phyloP scores from a whole-genome alignment of 2,329 filamentous ascomycete species.

The Claviceps humidiphila region DNA sequence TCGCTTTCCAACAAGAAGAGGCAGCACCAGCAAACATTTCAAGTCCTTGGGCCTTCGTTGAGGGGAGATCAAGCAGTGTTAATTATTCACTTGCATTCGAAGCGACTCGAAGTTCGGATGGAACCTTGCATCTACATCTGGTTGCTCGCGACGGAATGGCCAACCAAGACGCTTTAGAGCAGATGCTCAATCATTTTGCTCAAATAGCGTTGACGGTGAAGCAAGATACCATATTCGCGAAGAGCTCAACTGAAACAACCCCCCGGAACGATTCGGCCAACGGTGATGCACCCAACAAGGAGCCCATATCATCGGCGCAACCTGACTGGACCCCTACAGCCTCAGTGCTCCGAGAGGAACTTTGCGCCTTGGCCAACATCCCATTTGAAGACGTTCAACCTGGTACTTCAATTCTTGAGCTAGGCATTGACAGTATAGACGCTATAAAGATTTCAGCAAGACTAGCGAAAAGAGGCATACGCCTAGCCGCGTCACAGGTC shows the following conservation, averaged over 20 bases:
- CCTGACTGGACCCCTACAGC: conserved; percentile 24
- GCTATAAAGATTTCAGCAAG: conserved; percentile 70
- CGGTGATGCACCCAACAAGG: too few relatives aligned
- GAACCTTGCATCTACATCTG: conserved; percentile 41
- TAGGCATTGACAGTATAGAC: conserved; percentile 88
- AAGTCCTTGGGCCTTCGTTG: conserved; percentile 40
- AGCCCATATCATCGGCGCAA: background rate
- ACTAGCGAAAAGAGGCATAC: conserved; percentile 46
- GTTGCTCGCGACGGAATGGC: conserved; percentile 38
- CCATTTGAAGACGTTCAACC: conserved; percentile 37
- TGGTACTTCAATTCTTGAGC: conserved; percentile 57
- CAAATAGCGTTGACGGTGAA: conserved; percentile 7
- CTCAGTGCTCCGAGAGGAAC: conserved; percentile 40
- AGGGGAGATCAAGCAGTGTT: conserved; percentile 30
- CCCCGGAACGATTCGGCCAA: background rate
- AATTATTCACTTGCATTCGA: conserved; percentile 75
- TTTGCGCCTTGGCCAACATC: conserved; percentile 48
- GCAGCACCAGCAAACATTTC: conserved; percentile 13
- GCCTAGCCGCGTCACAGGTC: conserved; percentile 59
- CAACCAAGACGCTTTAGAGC: conserved; percentile 15
- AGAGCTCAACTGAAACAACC: background rate
- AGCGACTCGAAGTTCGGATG: conserved; percentile 38
- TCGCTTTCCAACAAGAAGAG: conserved; percentile 59
- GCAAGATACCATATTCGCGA: conserved; percentile 5
- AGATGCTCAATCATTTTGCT: conserved; percentile 28